Percentiles rank a stretch among this genome's conserved stretches.
phyloP scores from a whole-genome alignment of 768 basidiomycete species.

The Phlebiopsis flavidoalba region DNA sequence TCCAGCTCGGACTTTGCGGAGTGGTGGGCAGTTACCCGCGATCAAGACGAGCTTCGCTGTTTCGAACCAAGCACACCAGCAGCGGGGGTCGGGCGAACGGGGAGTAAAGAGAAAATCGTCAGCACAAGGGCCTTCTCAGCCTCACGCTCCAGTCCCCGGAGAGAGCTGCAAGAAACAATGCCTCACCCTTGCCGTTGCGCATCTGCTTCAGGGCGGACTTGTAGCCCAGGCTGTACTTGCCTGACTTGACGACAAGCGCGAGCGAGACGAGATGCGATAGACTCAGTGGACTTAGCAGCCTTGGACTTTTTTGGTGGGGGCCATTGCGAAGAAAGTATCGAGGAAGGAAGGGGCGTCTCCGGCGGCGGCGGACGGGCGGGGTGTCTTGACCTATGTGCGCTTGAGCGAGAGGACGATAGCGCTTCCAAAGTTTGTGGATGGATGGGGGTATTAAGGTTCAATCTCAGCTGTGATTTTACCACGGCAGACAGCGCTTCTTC shows the following conservation, averaged over 20 bases:
- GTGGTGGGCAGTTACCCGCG: conserved; percentile 97
- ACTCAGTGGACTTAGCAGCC: conserved; percentile 88
- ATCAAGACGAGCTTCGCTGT: conserved; percentile 97
- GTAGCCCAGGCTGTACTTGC: conserved; percentile 96
- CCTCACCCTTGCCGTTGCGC: conserved; percentile 96
- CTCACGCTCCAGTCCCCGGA: conserved; percentile 93
- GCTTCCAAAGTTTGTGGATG: conserved; percentile 12
- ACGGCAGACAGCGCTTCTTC: background rate
- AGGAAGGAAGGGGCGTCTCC: conserved; percentile 13
- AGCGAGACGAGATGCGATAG: conserved; percentile 89
- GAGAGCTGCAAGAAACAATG: conserved; percentile 32
- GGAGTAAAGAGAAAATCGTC: conserved; percentile 31
- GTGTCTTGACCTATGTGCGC: conserved; percentile 17
- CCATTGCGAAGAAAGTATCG: conserved; percentile 50
- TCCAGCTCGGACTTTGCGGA: conserved; percentile 99
- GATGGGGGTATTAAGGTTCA: conserved; percentile 27
- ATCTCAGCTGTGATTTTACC: conserved; percentile 16
- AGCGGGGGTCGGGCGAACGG: conserved; percentile 3
- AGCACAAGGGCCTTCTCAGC: conserved; percentile 98
- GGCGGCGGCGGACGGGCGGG: conserved; percentile 14
- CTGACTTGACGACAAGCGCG: conserved; percentile 97
- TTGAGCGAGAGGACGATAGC: background rate
- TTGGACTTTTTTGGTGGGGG: conserved; percentile 95
- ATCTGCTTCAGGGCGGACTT: conserved; percentile 98
- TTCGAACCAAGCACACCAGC: conserved; percentile 1